These are phyloP conservation scores for Sisymbrium altissimum DNA, from an alignment of 345 rosid genomes.

Conservation along the genomic window DNA sequence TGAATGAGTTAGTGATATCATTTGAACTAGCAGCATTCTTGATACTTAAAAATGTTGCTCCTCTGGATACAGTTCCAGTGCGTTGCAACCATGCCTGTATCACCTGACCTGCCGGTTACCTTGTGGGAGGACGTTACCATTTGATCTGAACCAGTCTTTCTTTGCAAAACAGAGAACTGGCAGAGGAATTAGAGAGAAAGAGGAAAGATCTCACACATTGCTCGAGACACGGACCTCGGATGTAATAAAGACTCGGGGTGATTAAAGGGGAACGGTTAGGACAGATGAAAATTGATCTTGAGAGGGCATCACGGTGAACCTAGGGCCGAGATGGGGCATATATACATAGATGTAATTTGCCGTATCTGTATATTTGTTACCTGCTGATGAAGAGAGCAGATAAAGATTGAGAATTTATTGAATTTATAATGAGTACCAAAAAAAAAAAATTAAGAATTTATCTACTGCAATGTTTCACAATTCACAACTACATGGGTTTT, in stretches of 20 bases:
- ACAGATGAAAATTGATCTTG: not conserved
- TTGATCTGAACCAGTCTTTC: not conserved
- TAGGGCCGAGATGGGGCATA: not conserved
- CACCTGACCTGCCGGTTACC: slow-evolving; percentile 49
- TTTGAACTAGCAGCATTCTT: not conserved
- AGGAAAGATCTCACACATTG: not conserved
- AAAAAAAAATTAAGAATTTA: too few species aligned
- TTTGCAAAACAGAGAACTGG: not conserved
- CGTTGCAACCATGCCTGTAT: slow-evolving; percentile 55
- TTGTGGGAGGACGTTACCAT: slow-evolving; percentile 46
- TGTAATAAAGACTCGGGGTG: not conserved
- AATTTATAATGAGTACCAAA: too few species aligned
- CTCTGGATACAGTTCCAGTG: slow-evolving; percentile 54
- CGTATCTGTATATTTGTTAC: not conserved
- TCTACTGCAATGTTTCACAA: too few species aligned
- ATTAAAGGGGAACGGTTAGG: not conserved
- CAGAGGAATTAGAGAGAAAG: too few species aligned
- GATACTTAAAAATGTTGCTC: not conserved
- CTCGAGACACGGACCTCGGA: not conserved
- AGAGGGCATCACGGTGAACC: not conserved
- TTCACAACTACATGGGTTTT: too few species aligned
- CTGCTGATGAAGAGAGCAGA: not conserved
- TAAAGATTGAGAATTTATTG: too few species aligned
- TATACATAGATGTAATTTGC: not conserved
- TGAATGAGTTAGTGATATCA: not conserved